Base-by-base conservation (phyloP, 2,329 filamentous ascomycete genomes). In the Cladosporium cucumerinum region DNA sequence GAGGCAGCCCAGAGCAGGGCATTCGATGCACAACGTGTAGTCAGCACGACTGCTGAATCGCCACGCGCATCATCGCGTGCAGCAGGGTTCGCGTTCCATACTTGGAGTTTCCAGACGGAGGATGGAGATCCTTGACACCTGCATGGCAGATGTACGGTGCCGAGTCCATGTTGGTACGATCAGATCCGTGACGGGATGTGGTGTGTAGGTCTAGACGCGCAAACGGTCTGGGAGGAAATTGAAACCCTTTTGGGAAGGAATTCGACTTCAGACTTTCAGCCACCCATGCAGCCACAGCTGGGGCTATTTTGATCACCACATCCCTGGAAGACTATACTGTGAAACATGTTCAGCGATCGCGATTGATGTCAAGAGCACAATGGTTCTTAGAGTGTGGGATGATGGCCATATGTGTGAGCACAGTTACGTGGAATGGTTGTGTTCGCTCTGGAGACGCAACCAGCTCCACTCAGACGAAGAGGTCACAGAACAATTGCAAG, bases 211-310 rank as follows among this genome's bases (percentile, higher is more conserved):
- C 26, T 23, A 62, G 60, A 26, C 30, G 30, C 39, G 39, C 23
- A 23, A 46, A 46, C 39, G n/a, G 25, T 18, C 26, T 57, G 30
- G 16, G 49, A 52, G 58, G 60, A 62, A 55, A 49, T 62, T 62
- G 60, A 62, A 62, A 62, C 60, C 49, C 32, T 46, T 55, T 62
- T 30, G 48, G 60, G 60, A 62, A 62, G 48, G 25, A 62, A 58
- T 58, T 58, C 34, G 36, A 39, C 51, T 54, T 54, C 26, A 54
- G 25, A 28, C 21, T 58, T 46, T 46, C 21, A 28, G 55, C 55
- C 34, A 52, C 18, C 16, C 49, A 14, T 16, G n/a, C 51, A 26
- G 51, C 7, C 51, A 32, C 16, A 54, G 26, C 51, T 25, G 55
- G 34, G 26, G 34, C 55, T 46, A 28, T 39, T 43, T 46, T 23